These are phyloP conservation scores for Saccharum hybrid DNA, from an alignment of 202 grass and related monocot genomes.

Conservation along the genomic window DNA sequence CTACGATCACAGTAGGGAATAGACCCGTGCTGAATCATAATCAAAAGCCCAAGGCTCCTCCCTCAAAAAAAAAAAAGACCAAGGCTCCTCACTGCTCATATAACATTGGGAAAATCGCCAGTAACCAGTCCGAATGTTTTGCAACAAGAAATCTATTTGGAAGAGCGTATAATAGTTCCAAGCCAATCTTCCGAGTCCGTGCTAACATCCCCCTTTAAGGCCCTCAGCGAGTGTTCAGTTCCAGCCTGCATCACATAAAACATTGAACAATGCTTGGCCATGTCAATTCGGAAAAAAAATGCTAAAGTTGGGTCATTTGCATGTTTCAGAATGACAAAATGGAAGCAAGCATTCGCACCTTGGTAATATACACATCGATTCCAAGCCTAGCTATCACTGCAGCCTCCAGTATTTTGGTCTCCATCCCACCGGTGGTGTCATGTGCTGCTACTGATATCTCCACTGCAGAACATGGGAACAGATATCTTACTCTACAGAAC, in stretches of 20 bases:
- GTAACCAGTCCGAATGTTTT: background rate
- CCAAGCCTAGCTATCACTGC: constrained; percentile 80
- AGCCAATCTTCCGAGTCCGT: constrained; percentile 67
- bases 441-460: constrained; percentile 86
- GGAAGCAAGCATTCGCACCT: constrained; percentile 43
- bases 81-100: background rate
- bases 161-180: constrained; percentile 77
- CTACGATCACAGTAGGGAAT: background rate
- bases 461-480: constrained; percentile 52
- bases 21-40: background rate
- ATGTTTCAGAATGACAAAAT: background rate
- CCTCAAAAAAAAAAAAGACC: too few species aligned
- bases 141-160: constrained; percentile 38
- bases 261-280: background rate
- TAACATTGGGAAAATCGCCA: background rate
- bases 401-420: constrained; percentile 92
- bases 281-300: background rate
- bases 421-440: constrained; percentile 93
- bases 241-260: constrained; percentile 55
- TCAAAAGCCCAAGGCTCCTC: background rate
- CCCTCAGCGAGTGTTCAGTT: constrained; percentile 75
- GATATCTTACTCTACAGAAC: constrained; percentile 33
- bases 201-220: constrained; percentile 70
- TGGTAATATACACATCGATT: constrained; percentile 90
- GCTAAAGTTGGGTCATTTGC: background rate